Conservation (phyloP, 2,329 filamentous ascomycete species). For the Basipetospora chlamydospora region DNA sequence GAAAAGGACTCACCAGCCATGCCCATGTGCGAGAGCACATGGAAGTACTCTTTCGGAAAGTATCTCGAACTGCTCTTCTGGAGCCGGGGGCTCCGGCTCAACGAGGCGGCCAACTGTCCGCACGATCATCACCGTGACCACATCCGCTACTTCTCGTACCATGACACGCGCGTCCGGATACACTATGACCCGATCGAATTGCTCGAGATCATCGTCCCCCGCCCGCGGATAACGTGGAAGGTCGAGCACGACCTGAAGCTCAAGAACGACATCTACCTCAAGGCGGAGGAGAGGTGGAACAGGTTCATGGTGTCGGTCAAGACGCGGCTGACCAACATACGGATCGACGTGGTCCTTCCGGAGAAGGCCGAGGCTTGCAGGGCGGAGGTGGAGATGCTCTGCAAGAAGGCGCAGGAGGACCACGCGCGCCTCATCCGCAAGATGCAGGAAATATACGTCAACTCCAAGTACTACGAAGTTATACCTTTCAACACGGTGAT, state of each 20-base stretch:
- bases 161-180: conserved; percentile 71
- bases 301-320: conserved; percentile 83
- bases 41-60: conserved; percentile 97
- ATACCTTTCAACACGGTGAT: conserved; percentile 84
- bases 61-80: conserved; percentile 97
- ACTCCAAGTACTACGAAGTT: conserved; percentile 91
- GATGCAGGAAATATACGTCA: conserved; percentile 81
- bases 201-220: conserved; percentile 85
- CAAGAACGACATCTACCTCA: conserved; percentile 80
- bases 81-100: conserved; percentile 68
- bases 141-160: conserved; percentile 80
- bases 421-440: conserved; percentile 58
- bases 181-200: conserved; percentile 89
- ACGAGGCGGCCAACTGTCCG: conserved; percentile 56
- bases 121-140: conserved; percentile 91
- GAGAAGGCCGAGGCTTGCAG: conserved; percentile 76
- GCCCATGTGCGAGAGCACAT: conserved; percentile 85
- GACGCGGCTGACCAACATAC: conserved; percentile 71
- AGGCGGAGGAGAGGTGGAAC: conserved; percentile 67
- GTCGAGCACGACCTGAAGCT: conserved; percentile 85
- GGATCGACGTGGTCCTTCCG: conserved; percentile 76
- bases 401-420: conserved; percentile 71
- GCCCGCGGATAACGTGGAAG: conserved; percentile 89
- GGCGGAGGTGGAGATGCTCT: conserved; percentile 64
- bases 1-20: conserved; percentile 79